Conservation (phyloP, 2,329 filamentous ascomycete species). For the Chaetomium olivaceum region DNA sequence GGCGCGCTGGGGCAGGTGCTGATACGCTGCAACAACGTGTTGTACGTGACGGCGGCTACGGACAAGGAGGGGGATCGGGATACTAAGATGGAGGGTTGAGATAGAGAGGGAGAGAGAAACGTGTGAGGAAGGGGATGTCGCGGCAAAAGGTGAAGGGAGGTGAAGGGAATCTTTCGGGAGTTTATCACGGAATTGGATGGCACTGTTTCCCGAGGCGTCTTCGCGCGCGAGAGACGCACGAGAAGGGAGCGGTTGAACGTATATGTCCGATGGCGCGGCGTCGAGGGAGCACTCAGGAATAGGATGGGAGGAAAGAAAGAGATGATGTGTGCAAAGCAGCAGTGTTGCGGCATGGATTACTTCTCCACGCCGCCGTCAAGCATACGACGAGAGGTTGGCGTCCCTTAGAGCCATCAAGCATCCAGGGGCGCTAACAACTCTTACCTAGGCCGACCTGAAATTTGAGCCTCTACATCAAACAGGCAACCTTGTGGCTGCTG, state of each 20-base stretch:
- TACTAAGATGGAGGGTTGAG: slow-evolving; percentile 58
- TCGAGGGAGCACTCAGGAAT: neutral
- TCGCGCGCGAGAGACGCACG: neutral
- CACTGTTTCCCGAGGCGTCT: neutral
- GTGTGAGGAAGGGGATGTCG: neutral
- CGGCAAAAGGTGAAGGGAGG: neutral
- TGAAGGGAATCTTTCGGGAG: neutral
- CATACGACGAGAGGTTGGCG: neutral
- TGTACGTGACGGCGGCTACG: slow-evolving; percentile 74
- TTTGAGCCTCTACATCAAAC: slow-evolving; percentile 59
- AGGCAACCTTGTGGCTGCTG: slow-evolving; percentile 68
- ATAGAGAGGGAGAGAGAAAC: neutral
- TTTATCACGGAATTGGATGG: neutral
- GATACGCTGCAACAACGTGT: slow-evolving; percentile 91
- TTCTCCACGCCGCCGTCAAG: neutral
- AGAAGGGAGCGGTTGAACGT: neutral
- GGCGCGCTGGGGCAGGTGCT: slow-evolving; percentile 86
- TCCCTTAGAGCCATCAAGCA: slow-evolving; percentile 1
- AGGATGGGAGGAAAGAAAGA: no score
- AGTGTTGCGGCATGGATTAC: slow-evolving; percentile 2
- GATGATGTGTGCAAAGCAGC: neutral
- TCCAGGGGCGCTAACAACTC: neutral
- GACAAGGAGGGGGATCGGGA: slow-evolving; percentile 52
- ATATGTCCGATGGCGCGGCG: neutral
- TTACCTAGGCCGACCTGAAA: neutral